Percentiles rank a stretch among this genome's conserved stretches.
Conservation (phyloP, 1,284 basidiomycete genomes). For the Pseudozyma tsukubaensis region DNA sequence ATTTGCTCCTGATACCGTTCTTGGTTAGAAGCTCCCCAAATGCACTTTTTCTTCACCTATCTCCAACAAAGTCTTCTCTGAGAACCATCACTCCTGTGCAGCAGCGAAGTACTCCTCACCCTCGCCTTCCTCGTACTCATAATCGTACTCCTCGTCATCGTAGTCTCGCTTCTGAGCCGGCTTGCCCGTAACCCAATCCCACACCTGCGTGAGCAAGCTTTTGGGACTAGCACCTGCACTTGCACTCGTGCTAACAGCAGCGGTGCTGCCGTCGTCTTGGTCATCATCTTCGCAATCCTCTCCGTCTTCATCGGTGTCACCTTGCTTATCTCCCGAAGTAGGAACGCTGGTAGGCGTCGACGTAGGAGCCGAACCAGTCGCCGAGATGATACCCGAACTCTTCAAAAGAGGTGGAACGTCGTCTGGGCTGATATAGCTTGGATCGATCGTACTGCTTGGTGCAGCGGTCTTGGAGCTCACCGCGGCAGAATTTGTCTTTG, state of each 20-base stretch:
- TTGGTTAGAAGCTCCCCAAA: too few species aligned
- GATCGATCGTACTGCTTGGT: slow-evolving; percentile 9
- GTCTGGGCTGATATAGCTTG: slow-evolving; percentile 22
- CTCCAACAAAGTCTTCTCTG: background rate
- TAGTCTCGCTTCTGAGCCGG: slow-evolving; percentile 19
- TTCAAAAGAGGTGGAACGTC: slow-evolving; percentile 33
- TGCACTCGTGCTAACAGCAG: background rate
- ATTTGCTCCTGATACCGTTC: too few species aligned
- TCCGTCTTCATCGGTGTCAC: slow-evolving; percentile 1
- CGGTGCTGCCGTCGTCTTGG: background rate
- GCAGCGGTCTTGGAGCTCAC: background rate
- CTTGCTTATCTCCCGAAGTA: background rate
- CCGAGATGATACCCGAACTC: slow-evolving; percentile 5
- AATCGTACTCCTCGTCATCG: slow-evolving; percentile 19
- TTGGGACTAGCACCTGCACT: slow-evolving; percentile 1
- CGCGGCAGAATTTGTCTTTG: slow-evolving; percentile 7
- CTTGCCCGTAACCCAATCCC: slow-evolving; percentile 40
- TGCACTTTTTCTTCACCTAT: background rate
- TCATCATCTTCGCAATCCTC: slow-evolving; percentile 32
- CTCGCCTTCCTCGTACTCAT: slow-evolving; percentile 10
- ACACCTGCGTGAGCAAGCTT: slow-evolving; percentile 22
- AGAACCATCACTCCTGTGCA: slow-evolving; percentile 2
- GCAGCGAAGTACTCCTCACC: slow-evolving; percentile 24
- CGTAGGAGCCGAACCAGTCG: background rate
- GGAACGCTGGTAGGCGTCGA: background rate